Base-by-base conservation (phyloP, 2,329 filamentous ascomycete genomes). In the Chrysoporthe cubensis region DNA sequence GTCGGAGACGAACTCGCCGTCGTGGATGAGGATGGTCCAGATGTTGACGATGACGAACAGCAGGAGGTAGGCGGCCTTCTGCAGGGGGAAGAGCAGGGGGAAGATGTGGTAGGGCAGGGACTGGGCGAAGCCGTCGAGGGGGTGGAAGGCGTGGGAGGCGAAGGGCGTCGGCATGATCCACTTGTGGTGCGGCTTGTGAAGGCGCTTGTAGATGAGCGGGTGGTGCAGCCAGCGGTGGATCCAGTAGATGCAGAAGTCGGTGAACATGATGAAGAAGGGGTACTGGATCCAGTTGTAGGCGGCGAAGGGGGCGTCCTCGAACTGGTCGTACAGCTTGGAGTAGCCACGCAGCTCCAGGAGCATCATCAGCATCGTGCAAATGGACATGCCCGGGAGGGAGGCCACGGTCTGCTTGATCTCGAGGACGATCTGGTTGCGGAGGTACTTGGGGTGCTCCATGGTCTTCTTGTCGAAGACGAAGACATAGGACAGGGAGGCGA, bases 141-240 rank as follows among this genome's bases (percentile, higher is more conserved):
- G 94, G 83, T 98, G 94, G 87, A 98, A 98, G 67, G 95, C 95
- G 77, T 97, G 92, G 73, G 91, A 94, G 54, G 95, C 94, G 78
- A 88, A 97, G 0, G 95, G 95, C 3, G 93, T 97, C 3, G 95
- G 95, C 93, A 97, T 96, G 81, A 98, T 97, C 95, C 95, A 98
- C 84, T 97, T 97, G 89, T 98, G 95, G 81, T 98, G 95, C 72
- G 94, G 91, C 88, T 98, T 98, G 87, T 98, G 95, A 62, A 97
- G 85, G 72, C 84, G 84, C 84, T 94, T 96, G 87, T 98, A 98
- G 73, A 96, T 78, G 59, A 82, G 76, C 18, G 92, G 92, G 80
- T 94, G 90, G 81, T 97, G 94, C 70, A 96, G 86, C 67, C 88
- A 91, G 67, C 94, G 91, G 83, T 97, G 94, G 75, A 96, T 95